Evolutionary conservation across 148 eudicot genomes (phyloP).

Genomic region (Dysphania ambrosioides): DNA sequence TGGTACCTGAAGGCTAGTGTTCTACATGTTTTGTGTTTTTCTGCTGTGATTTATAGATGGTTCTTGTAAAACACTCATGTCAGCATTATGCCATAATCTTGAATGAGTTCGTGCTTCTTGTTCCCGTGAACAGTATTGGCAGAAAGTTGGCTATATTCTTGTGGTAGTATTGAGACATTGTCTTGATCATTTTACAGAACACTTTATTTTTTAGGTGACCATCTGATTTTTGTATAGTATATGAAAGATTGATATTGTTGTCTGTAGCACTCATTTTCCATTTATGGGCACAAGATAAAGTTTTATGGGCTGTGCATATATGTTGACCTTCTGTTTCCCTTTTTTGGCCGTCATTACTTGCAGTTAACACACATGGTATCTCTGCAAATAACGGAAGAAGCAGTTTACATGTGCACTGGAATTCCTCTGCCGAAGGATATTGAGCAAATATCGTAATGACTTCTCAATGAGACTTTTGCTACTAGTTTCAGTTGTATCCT

Average conservation of each 20-base stretch:
- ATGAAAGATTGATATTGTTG: background rate
- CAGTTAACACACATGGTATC: constrained; percentile 99
- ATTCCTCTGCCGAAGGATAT: constrained; percentile 94
- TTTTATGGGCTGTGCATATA: background rate
- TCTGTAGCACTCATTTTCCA: background rate
- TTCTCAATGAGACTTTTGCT: constrained; percentile 77
- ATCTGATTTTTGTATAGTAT: no score
- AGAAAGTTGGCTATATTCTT: no score
- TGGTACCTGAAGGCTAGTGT: background rate
- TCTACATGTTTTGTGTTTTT: background rate
- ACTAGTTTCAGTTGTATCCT: constrained; percentile 68
- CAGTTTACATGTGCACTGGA: constrained; percentile 96
- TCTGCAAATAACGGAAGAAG: constrained; percentile 82
- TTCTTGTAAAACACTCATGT: background rate
- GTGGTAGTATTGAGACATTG: no score
- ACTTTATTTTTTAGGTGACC: no score
- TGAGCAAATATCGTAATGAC: constrained; percentile 86
- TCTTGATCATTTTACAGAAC: no score
- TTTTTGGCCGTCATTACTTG: constrained; percentile 27
- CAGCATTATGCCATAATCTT: no score
- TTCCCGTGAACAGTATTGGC: no score
- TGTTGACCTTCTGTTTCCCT: background rate
- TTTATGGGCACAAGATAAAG: background rate
- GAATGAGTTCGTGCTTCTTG: no score
- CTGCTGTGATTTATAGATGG: background rate